phyloP scores from a whole-genome alignment of 805 yeast genomes.

The Metschnikowia shivogae region DNA sequence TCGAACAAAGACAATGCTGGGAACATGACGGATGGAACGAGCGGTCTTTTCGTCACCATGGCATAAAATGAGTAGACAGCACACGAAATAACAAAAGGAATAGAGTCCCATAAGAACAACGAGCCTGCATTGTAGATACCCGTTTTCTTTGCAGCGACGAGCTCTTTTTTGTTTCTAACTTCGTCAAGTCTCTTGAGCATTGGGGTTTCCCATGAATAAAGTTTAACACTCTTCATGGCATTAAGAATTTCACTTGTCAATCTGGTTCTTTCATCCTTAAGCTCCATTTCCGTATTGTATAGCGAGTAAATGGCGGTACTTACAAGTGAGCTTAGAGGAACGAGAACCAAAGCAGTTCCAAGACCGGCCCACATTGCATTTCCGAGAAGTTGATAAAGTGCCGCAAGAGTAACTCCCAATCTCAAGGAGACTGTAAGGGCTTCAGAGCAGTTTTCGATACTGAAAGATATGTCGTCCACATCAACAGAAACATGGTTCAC shows the following conservation, averaged over 20 bases:
- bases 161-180: slow-evolving; percentile 56
- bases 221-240: slow-evolving; percentile 59
- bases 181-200: slow-evolving; percentile 49
- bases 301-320: slow-evolving; percentile 42
- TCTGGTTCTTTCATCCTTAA: slow-evolving; percentile 57
- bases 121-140: slow-evolving; percentile 33
- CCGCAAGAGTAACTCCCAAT: slow-evolving; percentile 48
- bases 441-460: slow-evolving; percentile 51
- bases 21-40: slow-evolving; percentile 36
- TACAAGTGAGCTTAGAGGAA: slow-evolving; percentile 52
- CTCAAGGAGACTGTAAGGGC: slow-evolving; percentile 47
- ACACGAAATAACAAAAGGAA: slow-evolving; percentile 35
- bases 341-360: slow-evolving; percentile 47
- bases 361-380: slow-evolving; percentile 58
- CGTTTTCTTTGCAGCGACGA: slow-evolving; percentile 47
- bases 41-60: slow-evolving; percentile 19
- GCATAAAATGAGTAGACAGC: slow-evolving; percentile 31
- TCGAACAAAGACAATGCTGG: slow-evolving; percentile 39
- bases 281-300: slow-evolving; percentile 55
- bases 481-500: slow-evolving; percentile 78
- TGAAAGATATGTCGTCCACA: slow-evolving; percentile 52
- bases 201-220: slow-evolving; percentile 69
- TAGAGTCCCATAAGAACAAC: slow-evolving; percentile 34
- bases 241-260: slow-evolving; percentile 56
- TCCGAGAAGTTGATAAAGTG: slow-evolving; percentile 55